Evolutionary conservation across 257 asterid genomes (phyloP), one percentile per base, ranked within the genome.

Genomic region (Verbena officinalis): DNA sequence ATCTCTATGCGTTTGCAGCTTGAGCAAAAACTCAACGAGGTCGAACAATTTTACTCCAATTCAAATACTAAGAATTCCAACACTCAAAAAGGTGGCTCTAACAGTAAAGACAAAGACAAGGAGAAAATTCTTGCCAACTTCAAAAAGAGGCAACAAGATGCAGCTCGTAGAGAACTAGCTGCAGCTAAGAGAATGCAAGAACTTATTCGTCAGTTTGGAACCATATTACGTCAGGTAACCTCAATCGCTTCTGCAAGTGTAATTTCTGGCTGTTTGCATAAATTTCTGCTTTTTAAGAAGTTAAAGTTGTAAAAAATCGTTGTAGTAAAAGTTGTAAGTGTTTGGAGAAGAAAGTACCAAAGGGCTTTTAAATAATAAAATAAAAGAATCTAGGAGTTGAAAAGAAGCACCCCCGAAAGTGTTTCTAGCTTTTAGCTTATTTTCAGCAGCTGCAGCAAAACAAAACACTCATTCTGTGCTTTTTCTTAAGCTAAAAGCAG

Each of bases 131-230:
- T 73, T 42, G 66, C 76, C 11, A 77, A 70, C 75, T 78, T 68
- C 70, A 83, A 67, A 56, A 91, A 70, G 73, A 77, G 90, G 76
- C 92, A 83, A 58, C 96, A 81, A 69, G 96, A 83, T 79, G 81
- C 85, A 50, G 81, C 86, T 53, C 80, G 71, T 60, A 74, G 78
- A 49, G 89, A 89, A 81, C 84, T 86, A 55, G 94, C 90, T 77
- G 96, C 90, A 58, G 71, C 81, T 63, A 84, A 76, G 82, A 85
- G 96, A 76, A 91, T 89, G 92, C 95, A 89, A 72, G 95, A 89
- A 5, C 96, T 91, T 48, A 81, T 86, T 73, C 83, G 83, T 50
- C 90, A 91, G 65, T 84, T 89, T 56, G 88, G 79, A 50, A 78
- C 76, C 12, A 85, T 89, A 77, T 33, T 86, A 31, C 78, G 81